Evolutionary conservation across 208 protist species (phyloP).

Genomic region (Herpetomonas muscarum): DNA sequence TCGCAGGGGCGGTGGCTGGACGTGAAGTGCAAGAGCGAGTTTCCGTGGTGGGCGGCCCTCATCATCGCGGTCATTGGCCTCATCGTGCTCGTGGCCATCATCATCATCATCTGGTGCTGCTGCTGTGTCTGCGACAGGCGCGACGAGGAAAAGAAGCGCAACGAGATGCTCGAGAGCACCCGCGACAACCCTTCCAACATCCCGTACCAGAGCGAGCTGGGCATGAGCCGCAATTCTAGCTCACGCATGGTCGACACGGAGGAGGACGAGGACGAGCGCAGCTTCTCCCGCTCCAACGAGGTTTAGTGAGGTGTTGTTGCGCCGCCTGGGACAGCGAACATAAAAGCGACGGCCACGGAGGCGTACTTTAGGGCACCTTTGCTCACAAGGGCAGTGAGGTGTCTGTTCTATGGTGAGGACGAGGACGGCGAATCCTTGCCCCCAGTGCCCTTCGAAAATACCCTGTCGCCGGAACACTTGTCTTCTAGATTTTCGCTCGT

Average conservation of each 20-base stretch:
- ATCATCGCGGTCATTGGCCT: constrained; percentile 33
- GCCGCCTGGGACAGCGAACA: too few species aligned
- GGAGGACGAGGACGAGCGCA: constrained; percentile 8
- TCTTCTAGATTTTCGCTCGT: too few species aligned
- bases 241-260: constrained; percentile 16
- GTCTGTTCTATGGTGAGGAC: too few species aligned
- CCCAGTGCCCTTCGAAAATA: too few species aligned
- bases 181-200: constrained; percentile 42
- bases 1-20: constrained; percentile 32
- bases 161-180: constrained; percentile 12
- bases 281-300: background rate
- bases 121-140: constrained; percentile 26
- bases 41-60: constrained; percentile 55
- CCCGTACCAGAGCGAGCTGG: constrained; percentile 54
- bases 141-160: constrained; percentile 24
- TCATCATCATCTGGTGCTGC: constrained; percentile 44
- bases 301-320: too few species aligned
- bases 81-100: constrained; percentile 24
- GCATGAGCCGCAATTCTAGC: constrained; percentile 24
- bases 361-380: too few species aligned
- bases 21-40: constrained; percentile 29
- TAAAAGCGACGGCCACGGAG: too few species aligned
- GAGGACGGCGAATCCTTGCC: too few species aligned
- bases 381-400: too few species aligned
- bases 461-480: too few species aligned